Base-by-base conservation (phyloP, 345 rosid species). In the Eucalyptus guilfoylei region DNA sequence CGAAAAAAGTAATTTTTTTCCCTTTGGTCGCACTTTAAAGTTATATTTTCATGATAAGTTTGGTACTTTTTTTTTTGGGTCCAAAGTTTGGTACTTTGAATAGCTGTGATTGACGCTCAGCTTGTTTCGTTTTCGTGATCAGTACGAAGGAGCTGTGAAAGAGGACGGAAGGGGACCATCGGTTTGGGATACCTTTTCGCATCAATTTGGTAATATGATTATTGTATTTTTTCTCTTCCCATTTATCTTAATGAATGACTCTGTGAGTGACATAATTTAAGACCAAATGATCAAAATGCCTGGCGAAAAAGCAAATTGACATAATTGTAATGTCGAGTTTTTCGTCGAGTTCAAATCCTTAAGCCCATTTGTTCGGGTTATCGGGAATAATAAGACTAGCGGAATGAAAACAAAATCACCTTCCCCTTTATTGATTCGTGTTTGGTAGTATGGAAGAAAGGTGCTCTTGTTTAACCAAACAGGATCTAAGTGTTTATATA, bases 131-230 rank as follows among this genome's bases (percentile, higher is more conserved):
- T 12, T 1, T 64, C 88, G 90, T 88, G 92, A 34, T 42, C 17
- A 97, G 99, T 92, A 93, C 42, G 99, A 97, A 90, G 99, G 99
- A 90, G 99, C 99, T 28, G 99, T 97, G 90, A 94, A 95, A 89
- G 97, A 89, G 89, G 98, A 92, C 12, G 99, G 99, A 37, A 95
- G 99, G 91, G 98, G 98, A n/a, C 94, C 93, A 3, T 94, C 98
- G 37, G 89, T 97, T 86, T 97, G 99, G 99, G 99, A 96, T 93
- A 92, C 90, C 34, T 97, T 95, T 86, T 94, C 99, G 37, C 99
- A 97, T 90, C 81, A 94, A 87, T 93, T 67, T 81, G 97, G 97
- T 93, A 93, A 91, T 37, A 28, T 37, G 17, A 9, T 37, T 6
- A 19, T 19, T 4, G 1, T 42, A 19, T 19, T 6, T 11, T 23